Percentiles rank a stretch among this genome's conserved stretches.
phyloP scores from a whole-genome alignment of 2,329 filamentous ascomycete species.

The Pestalotiopsis fici region DNA sequence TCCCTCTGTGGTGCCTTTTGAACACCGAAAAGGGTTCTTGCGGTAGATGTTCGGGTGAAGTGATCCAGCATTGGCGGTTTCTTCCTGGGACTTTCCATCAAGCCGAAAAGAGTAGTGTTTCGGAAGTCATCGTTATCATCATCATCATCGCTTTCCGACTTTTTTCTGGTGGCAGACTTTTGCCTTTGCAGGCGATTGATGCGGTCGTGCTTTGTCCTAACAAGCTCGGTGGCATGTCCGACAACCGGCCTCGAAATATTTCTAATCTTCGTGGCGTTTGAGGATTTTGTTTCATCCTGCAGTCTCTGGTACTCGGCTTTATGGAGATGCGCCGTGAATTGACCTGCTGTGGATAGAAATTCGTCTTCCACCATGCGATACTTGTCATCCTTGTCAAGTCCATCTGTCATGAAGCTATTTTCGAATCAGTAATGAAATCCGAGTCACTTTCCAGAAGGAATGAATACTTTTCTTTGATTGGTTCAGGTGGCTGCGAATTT shows the following conservation, averaged over 20 bases:
- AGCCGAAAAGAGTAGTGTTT: constrained; percentile 36
- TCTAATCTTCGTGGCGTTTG: constrained; percentile 53
- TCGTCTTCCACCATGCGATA: constrained; percentile 88
- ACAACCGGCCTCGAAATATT: constrained; percentile 54
- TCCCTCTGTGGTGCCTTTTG: neutral
- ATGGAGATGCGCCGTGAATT: constrained; percentile 75
- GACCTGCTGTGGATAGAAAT: constrained; percentile 65
- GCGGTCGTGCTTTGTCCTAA: constrained; percentile 35
- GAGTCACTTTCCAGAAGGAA: neutral
- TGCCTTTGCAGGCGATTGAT: constrained; percentile 36
- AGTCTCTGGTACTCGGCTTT: constrained; percentile 75
- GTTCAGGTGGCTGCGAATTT: neutral
- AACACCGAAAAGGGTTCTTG: neutral
- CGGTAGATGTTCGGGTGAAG: constrained; percentile 6
- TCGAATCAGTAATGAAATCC: neutral
- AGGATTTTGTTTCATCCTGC: constrained; percentile 55
- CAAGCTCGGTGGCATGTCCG: constrained; percentile 36
- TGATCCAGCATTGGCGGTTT: constrained; percentile 21
- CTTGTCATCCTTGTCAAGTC: constrained; percentile 66
- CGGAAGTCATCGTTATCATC: constrained; percentile 24
- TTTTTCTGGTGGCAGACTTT: constrained; percentile 24
- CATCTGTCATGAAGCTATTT: constrained; percentile 63
- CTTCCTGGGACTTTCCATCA: constrained; percentile 44
- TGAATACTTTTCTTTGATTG: constrained; percentile 5
- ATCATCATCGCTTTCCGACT: constrained; percentile 28